Percentiles rank a stretch among this genome's conserved stretches.
Conservation (phyloP, 2,329 filamentous ascomycete genomes). For the Leptographium procerum region DNA sequence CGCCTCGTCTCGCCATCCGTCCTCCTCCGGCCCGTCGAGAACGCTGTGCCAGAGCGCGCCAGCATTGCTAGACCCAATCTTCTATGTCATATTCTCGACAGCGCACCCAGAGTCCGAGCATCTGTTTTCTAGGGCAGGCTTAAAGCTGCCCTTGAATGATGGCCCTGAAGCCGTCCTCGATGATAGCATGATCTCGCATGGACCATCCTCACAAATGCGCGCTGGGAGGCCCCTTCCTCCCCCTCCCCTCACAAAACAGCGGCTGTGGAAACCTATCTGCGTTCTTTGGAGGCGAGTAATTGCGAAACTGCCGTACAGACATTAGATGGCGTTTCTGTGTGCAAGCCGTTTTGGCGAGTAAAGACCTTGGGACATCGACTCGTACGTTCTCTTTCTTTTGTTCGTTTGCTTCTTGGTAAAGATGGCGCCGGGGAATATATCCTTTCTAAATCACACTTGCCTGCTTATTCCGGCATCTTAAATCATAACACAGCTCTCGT, state of each 20-base stretch:
- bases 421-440: too few species aligned
- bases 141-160: constrained; percentile 6
- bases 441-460: too few species aligned
- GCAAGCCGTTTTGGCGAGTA: not conserved
- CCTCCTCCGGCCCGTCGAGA: not conserved
- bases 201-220: not conserved
- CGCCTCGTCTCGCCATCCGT: not conserved
- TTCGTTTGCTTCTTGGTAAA: not conserved
- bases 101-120: constrained; percentile 15
- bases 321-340: not conserved
- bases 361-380: not conserved
- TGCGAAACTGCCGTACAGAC: not conserved
- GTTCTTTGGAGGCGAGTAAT: not conserved
- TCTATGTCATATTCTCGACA: constrained; percentile 15
- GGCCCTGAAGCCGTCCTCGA: not conserved
- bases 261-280: not conserved
- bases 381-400: not conserved
- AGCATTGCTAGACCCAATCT: constrained; percentile 9
- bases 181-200: not conserved
- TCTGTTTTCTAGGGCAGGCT: constrained; percentile 20
- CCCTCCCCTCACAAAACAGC: not conserved
- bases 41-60: constrained; percentile 4
- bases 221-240: not conserved
- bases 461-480: not conserved
- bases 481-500: not conserved